Evolutionary conservation across 2,329 filamentous ascomycete species (phyloP), one percentile per base, ranked within the genome.

Genomic region (Aspergillus jensenii): DNA sequence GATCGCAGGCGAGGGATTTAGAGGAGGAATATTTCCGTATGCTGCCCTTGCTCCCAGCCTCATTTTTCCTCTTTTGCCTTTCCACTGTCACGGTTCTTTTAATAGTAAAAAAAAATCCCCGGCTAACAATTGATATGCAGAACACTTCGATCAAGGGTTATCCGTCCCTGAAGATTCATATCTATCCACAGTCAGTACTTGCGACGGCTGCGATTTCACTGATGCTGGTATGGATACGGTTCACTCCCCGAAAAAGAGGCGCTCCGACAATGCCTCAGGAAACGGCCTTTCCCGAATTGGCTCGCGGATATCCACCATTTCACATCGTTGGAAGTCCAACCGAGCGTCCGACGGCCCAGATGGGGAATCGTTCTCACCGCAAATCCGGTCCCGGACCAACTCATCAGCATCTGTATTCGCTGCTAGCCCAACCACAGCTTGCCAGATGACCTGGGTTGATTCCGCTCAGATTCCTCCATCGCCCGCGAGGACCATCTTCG

Each of bases 231-330:
- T 60, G 83, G 87, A 63, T 82, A 81, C 65, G 76, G 81, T 52
- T 79, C 82, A 39, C 73, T 87, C 65, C 77, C 82, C 61, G 74
- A 82, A 72, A 80, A 84, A 75, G 80, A 82, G 77, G 75, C 78
- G 68, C 74, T 82, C 66, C 72, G 82, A 74, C 78, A 82, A 71
- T 67, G 68, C 54, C 63, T 75, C 67, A 35, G 76, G 74, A 57
- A 78, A 74, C 61, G 81, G 76, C 21, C 83, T 87, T 7, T 82
- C 87, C 3, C 93, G 91, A 3, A 90, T 90, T 66, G 69, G 74
- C 50, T 74, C 76, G 8, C 85, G 90, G 53, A 90, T 91, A 1
- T 92, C 90, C 1, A 93, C 89, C n/a, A 79, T 90, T 53, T 91
- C 90, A 71, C 62, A 68, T 68, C 56, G 76, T 40, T 76, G 74